These are phyloP conservation scores for thale cress (Arabidopsis thaliana) DNA, from an alignment of 345 rosid genomes.

Conservation along the genomic window TAIR10.1 NC_003074.8:21577001-21577500, in stretches of 20 bases:
- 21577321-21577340: not conserved
- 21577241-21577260: not conserved
- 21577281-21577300: constrained; percentile 13
- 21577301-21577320: not conserved
- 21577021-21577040: not conserved
- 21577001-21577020: constrained; percentile 28
- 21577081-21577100: not conserved
- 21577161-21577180: no score
- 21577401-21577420: not conserved
- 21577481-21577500: constrained; percentile 29
- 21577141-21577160: no score
- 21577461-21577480: constrained; percentile 30
- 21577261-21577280: not conserved
- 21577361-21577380: constrained; percentile 10
- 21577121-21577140: no score
- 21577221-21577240: not conserved
- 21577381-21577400: not conserved
- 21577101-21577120: not conserved
- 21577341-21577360: not conserved
- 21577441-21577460: constrained; percentile 78
- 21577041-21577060: not conserved
- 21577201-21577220: not conserved
- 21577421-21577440: constrained; percentile 51
- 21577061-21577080: no score
- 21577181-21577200: not conserved